These are phyloP conservation scores for Fragilaria crotonensis DNA, from an alignment of 108 stramenopile genomes.

Conservation along the genomic window DNA sequence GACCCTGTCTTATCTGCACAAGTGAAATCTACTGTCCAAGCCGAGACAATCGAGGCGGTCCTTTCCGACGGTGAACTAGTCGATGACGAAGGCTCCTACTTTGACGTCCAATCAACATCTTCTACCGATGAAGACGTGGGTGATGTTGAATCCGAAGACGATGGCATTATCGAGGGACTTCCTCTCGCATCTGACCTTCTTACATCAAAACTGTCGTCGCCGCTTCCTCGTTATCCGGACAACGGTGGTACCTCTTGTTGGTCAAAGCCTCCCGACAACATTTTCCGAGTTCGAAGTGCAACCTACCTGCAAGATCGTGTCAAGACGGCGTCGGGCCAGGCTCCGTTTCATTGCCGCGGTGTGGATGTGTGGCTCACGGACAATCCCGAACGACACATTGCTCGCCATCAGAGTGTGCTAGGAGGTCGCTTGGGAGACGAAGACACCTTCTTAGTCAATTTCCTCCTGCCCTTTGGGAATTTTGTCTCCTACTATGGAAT, in stretches of 20 bases:
- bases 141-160: slow-evolving; percentile 30
- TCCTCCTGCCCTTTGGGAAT: slow-evolving; percentile 86
- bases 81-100: not conserved
- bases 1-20: not conserved
- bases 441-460: slow-evolving; percentile 85
- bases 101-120: not conserved
- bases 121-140: slow-evolving; percentile 16
- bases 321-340: slow-evolving; percentile 63
- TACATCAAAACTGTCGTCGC: slow-evolving; percentile 42
- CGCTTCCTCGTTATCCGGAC: slow-evolving; percentile 62
- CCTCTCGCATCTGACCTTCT: not conserved
- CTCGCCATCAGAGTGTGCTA: slow-evolving; percentile 75
- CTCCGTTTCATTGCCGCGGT: slow-evolving; percentile 70
- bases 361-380: slow-evolving; percentile 87
- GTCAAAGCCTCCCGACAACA: slow-evolving; percentile 58
- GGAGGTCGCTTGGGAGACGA: slow-evolving; percentile 65
- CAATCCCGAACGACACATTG: slow-evolving; percentile 77
- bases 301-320: slow-evolving; percentile 73
- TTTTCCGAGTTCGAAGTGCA: slow-evolving; percentile 75
- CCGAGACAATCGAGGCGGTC: not conserved
- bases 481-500: slow-evolving; percentile 81
- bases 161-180: slow-evolving; percentile 3
- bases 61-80: not conserved
- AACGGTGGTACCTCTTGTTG: slow-evolving; percentile 72
- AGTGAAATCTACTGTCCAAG: not conserved